These are phyloP conservation scores for Phialocephala subalpina DNA, from an alignment of 2,329 filamentous ascomycete genomes.

Conservation along the genomic window DNA sequence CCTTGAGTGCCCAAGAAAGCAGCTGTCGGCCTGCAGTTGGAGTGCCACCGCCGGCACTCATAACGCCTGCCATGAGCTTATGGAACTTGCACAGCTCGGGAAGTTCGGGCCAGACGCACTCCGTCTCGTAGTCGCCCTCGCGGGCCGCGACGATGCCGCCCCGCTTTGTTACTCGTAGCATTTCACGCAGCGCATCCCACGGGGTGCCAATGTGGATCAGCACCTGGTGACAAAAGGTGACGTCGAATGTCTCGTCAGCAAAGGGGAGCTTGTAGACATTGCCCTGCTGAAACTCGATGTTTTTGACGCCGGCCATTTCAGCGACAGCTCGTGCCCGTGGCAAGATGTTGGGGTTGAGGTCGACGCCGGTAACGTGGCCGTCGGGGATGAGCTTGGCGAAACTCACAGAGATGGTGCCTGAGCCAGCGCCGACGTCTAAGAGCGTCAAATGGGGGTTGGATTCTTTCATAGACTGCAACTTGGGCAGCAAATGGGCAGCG, in stretches of 20 bases:
- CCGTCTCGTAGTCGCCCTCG: constrained; percentile 47
- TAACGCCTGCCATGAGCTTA: constrained; percentile 32
- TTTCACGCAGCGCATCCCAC: constrained; percentile 57
- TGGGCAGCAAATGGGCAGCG: constrained; percentile 53
- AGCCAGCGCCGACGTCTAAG: constrained; percentile 58
- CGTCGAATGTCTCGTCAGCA: constrained; percentile 60
- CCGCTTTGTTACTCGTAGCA: constrained; percentile 60
- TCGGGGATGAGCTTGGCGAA: constrained; percentile 50
- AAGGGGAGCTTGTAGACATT: constrained; percentile 46
- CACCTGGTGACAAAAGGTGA: constrained; percentile 66
- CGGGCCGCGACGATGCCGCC: constrained; percentile 60
- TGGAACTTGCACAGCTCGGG: constrained; percentile 41
- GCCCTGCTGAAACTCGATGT: constrained; percentile 38
- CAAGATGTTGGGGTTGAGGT: constrained; percentile 41
- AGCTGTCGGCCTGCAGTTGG: constrained; percentile 40
- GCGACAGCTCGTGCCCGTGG: constrained; percentile 27
- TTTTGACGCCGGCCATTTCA: constrained; percentile 28
- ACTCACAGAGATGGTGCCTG: constrained; percentile 56
- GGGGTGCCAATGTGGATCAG: constrained; percentile 63
- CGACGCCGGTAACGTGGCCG: constrained; percentile 51
- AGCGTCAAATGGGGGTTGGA: constrained; percentile 39
- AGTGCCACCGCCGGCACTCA: constrained; percentile 37
- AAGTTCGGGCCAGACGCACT: constrained; percentile 43
- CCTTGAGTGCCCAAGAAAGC: constrained; percentile 42
- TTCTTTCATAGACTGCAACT: constrained; percentile 44